These are phyloP conservation scores for Eutypella sp. DNA, from an alignment of 2,329 filamentous ascomycete species.

Conservation along the genomic window DNA sequence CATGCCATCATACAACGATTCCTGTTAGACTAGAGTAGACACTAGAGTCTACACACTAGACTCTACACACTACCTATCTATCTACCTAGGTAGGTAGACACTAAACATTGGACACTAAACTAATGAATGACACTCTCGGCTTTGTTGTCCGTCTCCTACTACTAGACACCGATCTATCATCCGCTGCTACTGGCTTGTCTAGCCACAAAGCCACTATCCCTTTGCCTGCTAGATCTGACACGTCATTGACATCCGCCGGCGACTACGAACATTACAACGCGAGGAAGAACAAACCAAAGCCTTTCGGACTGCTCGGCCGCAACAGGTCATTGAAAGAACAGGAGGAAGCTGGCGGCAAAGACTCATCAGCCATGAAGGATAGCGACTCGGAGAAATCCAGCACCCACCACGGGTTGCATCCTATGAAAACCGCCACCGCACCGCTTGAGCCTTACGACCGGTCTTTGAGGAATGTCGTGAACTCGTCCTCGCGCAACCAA, in stretches of 20 bases:
- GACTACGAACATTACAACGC: constrained; percentile 39
- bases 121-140: too few species aligned
- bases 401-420: constrained; percentile 33
- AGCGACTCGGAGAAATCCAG: constrained; percentile 33
- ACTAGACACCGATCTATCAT: constrained; percentile 22
- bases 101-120: constrained; percentile 12
- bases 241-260: constrained; percentile 45
- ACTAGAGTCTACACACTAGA: too few species aligned
- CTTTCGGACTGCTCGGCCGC: constrained; percentile 49
- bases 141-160: constrained; percentile 15
- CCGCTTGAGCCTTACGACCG: constrained; percentile 53
- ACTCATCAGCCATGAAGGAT: constrained; percentile 25
- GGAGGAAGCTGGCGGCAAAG: constrained; percentile 31
- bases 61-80: too few species aligned
- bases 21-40: constrained; percentile 8
- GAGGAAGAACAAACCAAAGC: constrained; percentile 50
- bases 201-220: constrained; percentile 35
- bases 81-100: too few species aligned
- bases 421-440: constrained; percentile 57
- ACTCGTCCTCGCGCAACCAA: constrained; percentile 60
- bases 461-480: constrained; percentile 63
- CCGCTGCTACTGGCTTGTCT: constrained; percentile 28
- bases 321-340: constrained; percentile 47
- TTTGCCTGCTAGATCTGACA: constrained; percentile 45
- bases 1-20: too few species aligned